Evolutionary conservation across 2,329 filamentous ascomycete genomes (phyloP), one percentile per base, ranked within the genome.

Genomic region (Scortechinia acanthostroma): DNA sequence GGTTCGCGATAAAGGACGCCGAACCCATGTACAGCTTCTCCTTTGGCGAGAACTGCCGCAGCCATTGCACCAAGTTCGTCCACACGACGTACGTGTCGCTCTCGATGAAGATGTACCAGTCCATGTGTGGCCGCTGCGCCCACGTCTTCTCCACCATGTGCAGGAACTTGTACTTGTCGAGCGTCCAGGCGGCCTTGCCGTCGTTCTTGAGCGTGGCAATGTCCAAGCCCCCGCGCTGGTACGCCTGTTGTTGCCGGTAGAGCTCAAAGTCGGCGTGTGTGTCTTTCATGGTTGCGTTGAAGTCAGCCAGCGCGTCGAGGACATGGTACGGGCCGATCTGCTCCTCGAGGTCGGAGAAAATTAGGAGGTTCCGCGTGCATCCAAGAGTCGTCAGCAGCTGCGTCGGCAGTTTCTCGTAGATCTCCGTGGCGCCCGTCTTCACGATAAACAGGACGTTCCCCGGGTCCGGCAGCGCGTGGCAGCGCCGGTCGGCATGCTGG

Each of bases 111-210:
- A 80, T 67, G 52, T 78, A 81, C 76, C 76, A 81, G 46, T 77
- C 70, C 42, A 58, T 64, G 33, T 67, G 58, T 2, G 76, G 76
- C 2, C 73, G 69, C 64, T 73, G 65, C 40, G 64, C 62, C 67
- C 74, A 80, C 1, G 75, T 68, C 47, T 75, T 69, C 52, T 76
- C 64, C 37, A 78, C 63, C 64, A 80, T 78, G 50, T 76, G 74
- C 42, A 80, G 58, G 54, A 77, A 77, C 58, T 80, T 81, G 62
- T 77, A 80, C 61, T 78, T 79, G 57, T 81, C 77, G 49, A 81
- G 59, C 43, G 66, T 66, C 74, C 76, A 80, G 10, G 64, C 66
- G 35, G 64, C 45, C 46, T 61, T 46, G 46, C 55, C 49, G 22
- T 53, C 54, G 23, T 61, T 56, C n/a, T n/a, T n/a, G n/a, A n/a